Conservation (phyloP, 495 filamentous ascomycete species). For the Aspergillus bertholletiae region DNA sequence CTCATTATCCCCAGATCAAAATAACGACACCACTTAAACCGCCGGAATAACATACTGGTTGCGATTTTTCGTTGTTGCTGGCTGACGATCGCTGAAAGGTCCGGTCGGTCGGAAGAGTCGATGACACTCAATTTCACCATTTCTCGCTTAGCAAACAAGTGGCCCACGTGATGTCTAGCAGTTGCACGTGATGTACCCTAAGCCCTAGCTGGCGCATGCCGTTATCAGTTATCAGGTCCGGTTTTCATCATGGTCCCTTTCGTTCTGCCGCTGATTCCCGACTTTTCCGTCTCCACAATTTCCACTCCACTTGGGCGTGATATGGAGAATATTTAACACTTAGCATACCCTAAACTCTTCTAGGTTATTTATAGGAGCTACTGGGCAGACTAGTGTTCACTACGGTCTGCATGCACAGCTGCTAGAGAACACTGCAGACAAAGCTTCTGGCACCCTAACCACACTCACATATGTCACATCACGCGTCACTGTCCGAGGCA, state of each 20-base stretch:
- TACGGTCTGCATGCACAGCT: neutral
- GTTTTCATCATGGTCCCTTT: conserved; percentile 3
- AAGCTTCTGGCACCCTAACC: no score
- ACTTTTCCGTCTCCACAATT: conserved; percentile 1
- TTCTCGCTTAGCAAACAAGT: conserved; percentile 47
- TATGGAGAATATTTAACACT: neutral
- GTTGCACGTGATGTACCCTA: conserved; percentile 27
- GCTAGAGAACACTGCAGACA: neutral
- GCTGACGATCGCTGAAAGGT: conserved; percentile 41
- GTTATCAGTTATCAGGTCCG: no score
- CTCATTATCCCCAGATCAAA: conserved; percentile 15
- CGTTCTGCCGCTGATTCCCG: conserved; percentile 1
- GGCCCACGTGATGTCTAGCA: conserved; percentile 8
- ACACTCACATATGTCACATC: neutral
- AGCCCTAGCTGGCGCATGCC: conserved; percentile 32
- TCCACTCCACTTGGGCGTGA: no score
- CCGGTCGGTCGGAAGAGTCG: conserved; percentile 38
- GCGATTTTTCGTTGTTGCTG: conserved; percentile 52
- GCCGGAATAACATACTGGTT: conserved; percentile 52
- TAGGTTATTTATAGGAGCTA: neutral
- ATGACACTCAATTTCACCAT: conserved; percentile 40
- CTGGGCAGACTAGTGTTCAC: neutral
- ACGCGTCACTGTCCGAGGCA: neutral
- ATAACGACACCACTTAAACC: conserved; percentile 10
- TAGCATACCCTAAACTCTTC: neutral